Percentiles rank a stretch among this genome's conserved stretches.
These are phyloP conservation scores for Penicilliopsis zonata DNA, from an alignment of 495 filamentous ascomycete species.

Conservation along the genomic window DNA sequence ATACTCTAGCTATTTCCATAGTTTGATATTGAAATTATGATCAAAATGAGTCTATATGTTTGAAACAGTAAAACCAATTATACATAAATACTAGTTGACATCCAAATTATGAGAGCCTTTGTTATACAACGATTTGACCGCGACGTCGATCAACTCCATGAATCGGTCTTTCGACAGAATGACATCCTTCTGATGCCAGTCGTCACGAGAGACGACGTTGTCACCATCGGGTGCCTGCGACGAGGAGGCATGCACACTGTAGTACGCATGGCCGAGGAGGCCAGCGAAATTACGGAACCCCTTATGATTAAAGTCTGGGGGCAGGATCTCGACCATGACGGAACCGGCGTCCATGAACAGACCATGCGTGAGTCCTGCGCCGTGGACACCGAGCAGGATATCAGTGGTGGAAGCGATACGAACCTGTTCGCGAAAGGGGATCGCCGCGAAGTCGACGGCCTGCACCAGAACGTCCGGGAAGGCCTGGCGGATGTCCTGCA, in stretches of 20 bases:
- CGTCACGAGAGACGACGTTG: neutral
- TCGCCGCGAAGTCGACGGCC: slow-evolving; percentile 22
- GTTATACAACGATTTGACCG: slow-evolving; percentile 12
- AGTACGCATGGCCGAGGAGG: slow-evolving; percentile 17
- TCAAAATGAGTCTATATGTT: too few species aligned
- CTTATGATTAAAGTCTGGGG: slow-evolving; percentile 16
- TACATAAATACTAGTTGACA: neutral
- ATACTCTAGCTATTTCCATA: too few species aligned
- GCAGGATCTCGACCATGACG: slow-evolving; percentile 26
- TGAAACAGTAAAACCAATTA: too few species aligned
- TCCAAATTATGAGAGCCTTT: slow-evolving; percentile 2
- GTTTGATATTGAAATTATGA: too few species aligned
- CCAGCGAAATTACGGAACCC: slow-evolving; percentile 25
- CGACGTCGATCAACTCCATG: slow-evolving; percentile 8
- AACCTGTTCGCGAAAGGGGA: slow-evolving; percentile 21
- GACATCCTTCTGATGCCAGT: slow-evolving; percentile 13
- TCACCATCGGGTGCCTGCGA: too few species aligned
- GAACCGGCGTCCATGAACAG: slow-evolving; percentile 21
- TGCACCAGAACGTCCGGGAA: slow-evolving; percentile 16
- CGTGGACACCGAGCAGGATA: slow-evolving; percentile 27
- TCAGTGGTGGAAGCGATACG: slow-evolving; percentile 17
- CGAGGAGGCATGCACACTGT: slow-evolving; percentile 10
- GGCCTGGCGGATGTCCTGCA: slow-evolving; percentile 10
- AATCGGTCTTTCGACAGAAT: slow-evolving; percentile 8
- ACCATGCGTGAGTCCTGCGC: slow-evolving; percentile 26